A percentile compares a stretch with the other conserved stretches of the same genome.
Evolutionary conservation across 306 rosid species (phyloP).

Genomic region (Prunus campanulata): DNA sequence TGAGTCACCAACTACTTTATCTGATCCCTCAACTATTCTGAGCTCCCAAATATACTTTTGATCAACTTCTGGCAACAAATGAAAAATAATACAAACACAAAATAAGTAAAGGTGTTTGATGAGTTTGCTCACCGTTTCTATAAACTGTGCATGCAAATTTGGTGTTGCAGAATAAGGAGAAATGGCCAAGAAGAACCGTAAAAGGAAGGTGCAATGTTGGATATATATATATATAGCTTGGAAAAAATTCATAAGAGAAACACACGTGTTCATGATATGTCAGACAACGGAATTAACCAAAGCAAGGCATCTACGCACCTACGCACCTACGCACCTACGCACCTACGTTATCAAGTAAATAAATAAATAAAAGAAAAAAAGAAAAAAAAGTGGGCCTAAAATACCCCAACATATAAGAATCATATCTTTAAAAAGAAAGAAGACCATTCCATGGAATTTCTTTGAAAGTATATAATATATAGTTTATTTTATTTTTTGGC

Average conservation of each 20-base stretch:
- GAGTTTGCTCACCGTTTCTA: conserved; percentile 6
- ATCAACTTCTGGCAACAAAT: neutral
- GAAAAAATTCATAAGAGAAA: neutral
- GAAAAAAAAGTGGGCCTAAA: neutral
- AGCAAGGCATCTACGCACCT: conserved; percentile 18
- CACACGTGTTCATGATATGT: conserved; percentile 18
- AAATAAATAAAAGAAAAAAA: too few relatives aligned
- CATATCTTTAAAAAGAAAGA: conserved; percentile 5
- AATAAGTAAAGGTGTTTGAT: conserved; percentile 1
- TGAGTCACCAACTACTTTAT: conserved; percentile 32
- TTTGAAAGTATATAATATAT: neutral
- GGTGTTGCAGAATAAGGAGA: conserved; percentile 9
- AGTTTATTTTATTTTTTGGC: neutral
- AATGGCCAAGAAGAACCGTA: conserved; percentile 34
- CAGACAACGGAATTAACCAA: conserved; percentile 1
- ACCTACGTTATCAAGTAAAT: conserved; percentile 6
- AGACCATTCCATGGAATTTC: conserved; percentile 12
- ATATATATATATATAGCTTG: neutral
- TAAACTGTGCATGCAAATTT: conserved; percentile 17
- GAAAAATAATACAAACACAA: neutral
- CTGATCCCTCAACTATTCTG: conserved; percentile 1
- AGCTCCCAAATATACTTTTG: conserved; percentile 3
- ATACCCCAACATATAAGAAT: conserved; percentile 12
- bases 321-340: conserved; percentile 14
- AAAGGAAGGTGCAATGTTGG: neutral